Base-by-base conservation (phyloP, 2,329 filamentous ascomycete genomes). In the Aureobasidium mangrovei region DNA sequence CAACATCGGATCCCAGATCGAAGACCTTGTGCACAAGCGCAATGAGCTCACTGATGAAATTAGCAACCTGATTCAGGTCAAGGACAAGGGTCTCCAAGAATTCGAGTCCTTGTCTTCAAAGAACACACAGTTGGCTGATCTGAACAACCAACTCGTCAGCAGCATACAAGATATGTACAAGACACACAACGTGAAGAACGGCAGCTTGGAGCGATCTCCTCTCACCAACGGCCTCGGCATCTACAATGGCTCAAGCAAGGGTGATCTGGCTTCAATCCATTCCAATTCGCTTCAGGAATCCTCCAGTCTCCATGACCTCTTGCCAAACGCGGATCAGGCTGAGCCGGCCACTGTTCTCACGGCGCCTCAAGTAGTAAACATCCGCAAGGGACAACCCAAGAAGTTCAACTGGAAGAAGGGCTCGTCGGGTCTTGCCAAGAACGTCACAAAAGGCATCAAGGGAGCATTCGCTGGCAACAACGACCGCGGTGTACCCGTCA, bases 371-470 rank as follows among this genome's bases (percentile, higher is more conserved):
- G 87, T 97, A 33, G 87, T 97, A 57, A 94, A 93, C 63, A 94
- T 97, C 59, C 84, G 90, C 63, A 97, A 96, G 73, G 90, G 87
- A 31, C 90, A 95, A 67, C 83, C 86, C 53, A 95, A 90, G 74
- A 97, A 96, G 69, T 96, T 96, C 73, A 95, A 95, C 73, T 97
- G 93, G 91, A 95, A 96, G 78, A 95, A 94, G 75, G 90, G 90
- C 38, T 88, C 88, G 38, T 91, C 95, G 71, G 91, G 88, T 54
- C 85, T 97, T 63, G 91, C 91, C 29, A 95, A 96, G 70, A 91
- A 91, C 65, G 87, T 97, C 49, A 86, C 87, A 58, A 96, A 96
- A 74, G 90, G 91, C 51, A 83, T 97, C 69, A 95, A 95, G 70
- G 88, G 90, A 53, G 91, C 91, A 4, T 94, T 96, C 57, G 85